These are phyloP conservation scores for Boletus pseudopeckii DNA, from an alignment of 768 basidiomycete genomes.

Conservation along the genomic window DNA sequence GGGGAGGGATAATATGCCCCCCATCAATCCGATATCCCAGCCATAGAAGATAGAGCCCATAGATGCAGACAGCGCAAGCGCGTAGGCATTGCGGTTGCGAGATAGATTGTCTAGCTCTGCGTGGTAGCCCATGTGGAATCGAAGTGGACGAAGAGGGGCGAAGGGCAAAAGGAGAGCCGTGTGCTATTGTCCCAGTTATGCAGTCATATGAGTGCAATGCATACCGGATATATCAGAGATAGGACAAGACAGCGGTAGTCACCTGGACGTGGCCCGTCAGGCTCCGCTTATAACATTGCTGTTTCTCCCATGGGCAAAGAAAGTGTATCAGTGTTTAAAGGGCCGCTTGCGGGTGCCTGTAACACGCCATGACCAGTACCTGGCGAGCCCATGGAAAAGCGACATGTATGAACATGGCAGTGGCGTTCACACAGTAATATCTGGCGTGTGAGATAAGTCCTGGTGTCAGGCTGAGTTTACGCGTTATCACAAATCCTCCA, in stretches of 20 bases:
- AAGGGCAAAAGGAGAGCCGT: neutral
- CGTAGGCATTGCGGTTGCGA: conserved; percentile 44
- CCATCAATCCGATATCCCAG: conserved; percentile 50
- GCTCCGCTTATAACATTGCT: neutral
- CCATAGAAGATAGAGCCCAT: conserved; percentile 50
- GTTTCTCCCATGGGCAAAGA: neutral
- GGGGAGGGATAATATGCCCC: conserved; percentile 43
- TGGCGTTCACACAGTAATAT: too few species aligned
- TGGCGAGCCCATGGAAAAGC: neutral
- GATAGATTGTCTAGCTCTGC: conserved; percentile 22
- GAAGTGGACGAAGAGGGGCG: neutral
- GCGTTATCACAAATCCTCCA: too few species aligned
- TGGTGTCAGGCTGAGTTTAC: too few species aligned
- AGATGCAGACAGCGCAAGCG: conserved; percentile 42
- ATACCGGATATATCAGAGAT: neutral
- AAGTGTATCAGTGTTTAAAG: neutral
- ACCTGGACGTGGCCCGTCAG: neutral
- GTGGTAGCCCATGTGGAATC: conserved; percentile 25
- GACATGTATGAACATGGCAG: too few species aligned
- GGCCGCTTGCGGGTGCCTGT: neutral
- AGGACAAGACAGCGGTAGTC: neutral
- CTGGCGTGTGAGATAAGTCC: too few species aligned
- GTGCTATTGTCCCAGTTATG: too few species aligned
- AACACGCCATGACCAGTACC: neutral
- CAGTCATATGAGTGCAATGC: neutral